A percentile compares a stretch with the other conserved stretches of the same genome.
Evolutionary conservation across 345 rosid genomes (phyloP).

Genomic region (Punica granatum): DNA sequence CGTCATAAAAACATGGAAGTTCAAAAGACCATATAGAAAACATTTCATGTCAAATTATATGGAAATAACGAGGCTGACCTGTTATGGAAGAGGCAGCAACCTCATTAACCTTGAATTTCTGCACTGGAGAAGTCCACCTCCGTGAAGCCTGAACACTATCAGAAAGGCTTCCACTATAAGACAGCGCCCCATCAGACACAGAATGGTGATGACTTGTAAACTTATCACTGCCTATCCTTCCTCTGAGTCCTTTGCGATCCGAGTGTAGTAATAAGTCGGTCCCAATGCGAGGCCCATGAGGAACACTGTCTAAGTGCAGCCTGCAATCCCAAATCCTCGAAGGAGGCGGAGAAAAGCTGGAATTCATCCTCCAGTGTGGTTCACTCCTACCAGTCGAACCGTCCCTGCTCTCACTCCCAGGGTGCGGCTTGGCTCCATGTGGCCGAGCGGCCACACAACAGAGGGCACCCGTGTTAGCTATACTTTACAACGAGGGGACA

Average conservation of each 20-base stretch:
- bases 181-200: constrained; percentile 56
- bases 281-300: constrained; percentile 28
- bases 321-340: constrained; percentile 58
- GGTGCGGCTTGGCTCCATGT: constrained; percentile 54
- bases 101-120: constrained; percentile 33
- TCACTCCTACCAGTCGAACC: constrained; percentile 33
- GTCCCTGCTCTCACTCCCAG: constrained; percentile 22
- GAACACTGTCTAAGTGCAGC: constrained; percentile 43
- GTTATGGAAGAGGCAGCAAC: constrained; percentile 31
- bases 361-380: constrained; percentile 68
- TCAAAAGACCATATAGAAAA: not conserved
- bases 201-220: constrained; percentile 53
- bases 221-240: constrained; percentile 38
- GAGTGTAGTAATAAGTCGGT: constrained; percentile 38
- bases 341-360: constrained; percentile 74
- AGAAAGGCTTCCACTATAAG: constrained; percentile 48
- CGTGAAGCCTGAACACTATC: constrained; percentile 45
- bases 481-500: constrained; percentile 21
- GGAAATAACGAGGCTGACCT: constrained; percentile 24
- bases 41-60: not conserved
- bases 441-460: constrained; percentile 99
- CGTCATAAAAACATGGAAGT: not conserved
- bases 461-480: constrained; percentile 90
- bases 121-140: constrained; percentile 51
- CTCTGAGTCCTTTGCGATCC: constrained; percentile 38